Conservation (phyloP, 345 rosid species). For the Raphanus raphanistrum region DNA sequence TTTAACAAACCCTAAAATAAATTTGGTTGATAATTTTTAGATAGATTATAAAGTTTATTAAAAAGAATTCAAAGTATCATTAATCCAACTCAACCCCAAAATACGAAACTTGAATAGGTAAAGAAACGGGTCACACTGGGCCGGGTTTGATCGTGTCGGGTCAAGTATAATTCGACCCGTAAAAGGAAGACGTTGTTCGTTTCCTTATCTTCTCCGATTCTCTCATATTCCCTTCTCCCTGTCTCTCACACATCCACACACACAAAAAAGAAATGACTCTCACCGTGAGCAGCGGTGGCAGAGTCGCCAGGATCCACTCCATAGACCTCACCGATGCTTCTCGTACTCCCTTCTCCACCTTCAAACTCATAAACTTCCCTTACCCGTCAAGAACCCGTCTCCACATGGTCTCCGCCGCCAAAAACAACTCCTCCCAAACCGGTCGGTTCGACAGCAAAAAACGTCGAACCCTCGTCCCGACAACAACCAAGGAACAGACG, state of each 20-base stretch:
- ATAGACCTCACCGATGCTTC: slow-evolving; percentile 28
- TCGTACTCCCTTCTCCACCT: not conserved
- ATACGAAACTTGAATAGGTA: no score
- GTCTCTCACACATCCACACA: slow-evolving; percentile 38
- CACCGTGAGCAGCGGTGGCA: slow-evolving; percentile 46
- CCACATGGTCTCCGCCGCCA: slow-evolving; percentile 59
- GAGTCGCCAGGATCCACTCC: slow-evolving; percentile 45
- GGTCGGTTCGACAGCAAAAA: slow-evolving; percentile 73
- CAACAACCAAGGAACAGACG: slow-evolving; percentile 35
- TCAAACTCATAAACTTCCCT: slow-evolving; percentile 37
- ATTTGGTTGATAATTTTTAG: no score
- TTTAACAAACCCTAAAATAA: no score
- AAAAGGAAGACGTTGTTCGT: not conserved
- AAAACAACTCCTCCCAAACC: slow-evolving; percentile 59
- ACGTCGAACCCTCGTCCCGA: slow-evolving; percentile 48
- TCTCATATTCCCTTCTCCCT: slow-evolving; percentile 27
- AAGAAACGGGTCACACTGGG: no score
- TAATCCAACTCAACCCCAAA: no score
- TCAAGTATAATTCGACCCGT: slow-evolving; percentile 7
- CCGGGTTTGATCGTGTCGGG: slow-evolving; percentile 1
- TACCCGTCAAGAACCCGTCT: slow-evolving; percentile 26
- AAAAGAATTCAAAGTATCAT: no score
- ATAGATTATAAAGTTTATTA: no score
- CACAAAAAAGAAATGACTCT: slow-evolving; percentile 46
- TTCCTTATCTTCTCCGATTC: slow-evolving; percentile 33